phyloP scores from a whole-genome alignment of 2,329 filamentous ascomycete species.

The Lasiodiplodia sp. region DNA sequence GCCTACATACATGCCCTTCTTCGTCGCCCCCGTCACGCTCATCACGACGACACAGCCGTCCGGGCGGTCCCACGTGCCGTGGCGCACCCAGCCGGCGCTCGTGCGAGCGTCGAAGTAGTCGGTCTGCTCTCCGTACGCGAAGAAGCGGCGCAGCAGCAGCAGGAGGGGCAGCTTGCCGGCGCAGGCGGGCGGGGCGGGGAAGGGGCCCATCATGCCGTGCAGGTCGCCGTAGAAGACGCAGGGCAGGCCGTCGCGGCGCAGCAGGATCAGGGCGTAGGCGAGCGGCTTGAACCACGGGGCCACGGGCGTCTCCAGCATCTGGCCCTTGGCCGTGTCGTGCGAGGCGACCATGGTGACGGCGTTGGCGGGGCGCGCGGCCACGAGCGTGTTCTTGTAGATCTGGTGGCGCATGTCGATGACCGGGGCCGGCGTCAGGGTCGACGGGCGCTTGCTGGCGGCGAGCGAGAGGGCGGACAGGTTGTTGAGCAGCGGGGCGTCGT shows the following conservation, averaged over 20 bases:
- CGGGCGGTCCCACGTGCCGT: constrained; percentile 53
- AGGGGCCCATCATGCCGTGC: constrained; percentile 66
- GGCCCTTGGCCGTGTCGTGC: constrained; percentile 73
- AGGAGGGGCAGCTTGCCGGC: constrained; percentile 66
- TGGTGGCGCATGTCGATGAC: constrained; percentile 62
- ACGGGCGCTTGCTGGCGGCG: constrained; percentile 46
- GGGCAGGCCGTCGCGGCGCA: constrained; percentile 68
- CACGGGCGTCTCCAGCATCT: constrained; percentile 68
- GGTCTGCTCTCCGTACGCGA: constrained; percentile 70
- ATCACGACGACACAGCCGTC: constrained; percentile 55
- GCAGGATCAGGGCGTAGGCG: constrained; percentile 74
- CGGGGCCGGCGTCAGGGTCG: constrained; percentile 38
- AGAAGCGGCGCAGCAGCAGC: constrained; percentile 68
- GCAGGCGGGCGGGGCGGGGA: constrained; percentile 61
- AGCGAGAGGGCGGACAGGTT: constrained; percentile 70
- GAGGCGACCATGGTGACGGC: constrained; percentile 75
- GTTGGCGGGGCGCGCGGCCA: constrained; percentile 60
- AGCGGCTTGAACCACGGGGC: constrained; percentile 73
- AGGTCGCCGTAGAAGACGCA: constrained; percentile 76
- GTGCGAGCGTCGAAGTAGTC: constrained; percentile 69
- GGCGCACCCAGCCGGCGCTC: constrained; percentile 68
- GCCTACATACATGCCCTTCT: constrained; percentile 70
- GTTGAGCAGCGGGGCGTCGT: constrained; percentile 73
- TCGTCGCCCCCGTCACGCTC: constrained; percentile 58
- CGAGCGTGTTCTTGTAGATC: constrained; percentile 67